phyloP scores from a whole-genome alignment of 768 basidiomycete species.

The Naematelia encephala region DNA sequence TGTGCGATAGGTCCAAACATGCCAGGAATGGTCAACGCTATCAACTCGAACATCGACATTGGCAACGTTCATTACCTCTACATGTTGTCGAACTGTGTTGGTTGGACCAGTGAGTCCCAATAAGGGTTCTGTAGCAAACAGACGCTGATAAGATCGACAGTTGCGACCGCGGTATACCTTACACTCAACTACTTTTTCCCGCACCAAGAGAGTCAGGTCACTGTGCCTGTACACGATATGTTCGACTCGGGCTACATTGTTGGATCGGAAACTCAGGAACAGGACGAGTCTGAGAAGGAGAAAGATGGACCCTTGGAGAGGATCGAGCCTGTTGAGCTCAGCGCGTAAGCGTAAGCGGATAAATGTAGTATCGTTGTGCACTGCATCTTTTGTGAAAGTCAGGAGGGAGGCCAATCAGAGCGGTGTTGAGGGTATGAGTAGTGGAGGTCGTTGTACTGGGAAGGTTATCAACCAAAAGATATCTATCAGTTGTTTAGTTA shows the following conservation, averaged over 20 bases:
- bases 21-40: conserved; percentile 42
- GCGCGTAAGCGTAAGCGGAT: not conserved
- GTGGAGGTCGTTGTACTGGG: too few species aligned
- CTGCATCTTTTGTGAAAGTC: too few species aligned
- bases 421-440: too few species aligned
- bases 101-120: conserved; percentile 22
- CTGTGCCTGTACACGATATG: conserved; percentile 28
- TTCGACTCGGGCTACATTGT: conserved; percentile 3
- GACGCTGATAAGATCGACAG: conserved; percentile 4
- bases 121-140: too few species aligned
- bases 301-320: not conserved
- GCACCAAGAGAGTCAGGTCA: conserved; percentile 20
- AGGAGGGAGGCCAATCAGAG: too few species aligned
- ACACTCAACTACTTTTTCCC: conserved; percentile 30
- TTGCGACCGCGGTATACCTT: conserved; percentile 29
- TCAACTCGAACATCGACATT: conserved; percentile 26
- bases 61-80: conserved; percentile 20
- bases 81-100: conserved; percentile 10
- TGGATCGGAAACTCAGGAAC: not conserved
- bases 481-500: too few species aligned
- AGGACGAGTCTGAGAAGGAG: not conserved
- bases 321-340: not conserved
- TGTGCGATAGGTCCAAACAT: conserved; percentile 41
- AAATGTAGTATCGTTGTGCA: not conserved
- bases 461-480: too few species aligned